Conservation (phyloP, 1,139 yeast genomes). For the Oligophagozyma castellii region DNA sequence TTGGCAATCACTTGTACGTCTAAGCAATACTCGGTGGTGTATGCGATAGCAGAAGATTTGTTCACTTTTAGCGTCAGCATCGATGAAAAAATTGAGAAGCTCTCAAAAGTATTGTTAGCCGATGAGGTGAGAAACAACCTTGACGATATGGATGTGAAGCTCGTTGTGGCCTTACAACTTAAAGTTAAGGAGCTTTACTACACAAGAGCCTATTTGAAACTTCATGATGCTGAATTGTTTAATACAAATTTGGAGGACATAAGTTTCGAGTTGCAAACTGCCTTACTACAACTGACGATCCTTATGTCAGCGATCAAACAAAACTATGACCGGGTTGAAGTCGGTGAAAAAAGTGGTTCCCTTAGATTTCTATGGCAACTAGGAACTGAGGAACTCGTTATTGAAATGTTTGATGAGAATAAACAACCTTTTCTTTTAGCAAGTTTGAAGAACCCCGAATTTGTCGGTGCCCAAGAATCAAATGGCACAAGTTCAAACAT, state of each 20-base stretch:
- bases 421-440: slow-evolving; percentile 55
- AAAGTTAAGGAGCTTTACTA: slow-evolving; percentile 19
- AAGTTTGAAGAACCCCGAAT: slow-evolving; percentile 50
- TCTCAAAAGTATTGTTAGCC: slow-evolving; percentile 39
- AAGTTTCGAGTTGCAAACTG: slow-evolving; percentile 44
- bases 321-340: slow-evolving; percentile 31
- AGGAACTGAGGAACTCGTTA: slow-evolving; percentile 53
- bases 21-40: slow-evolving; percentile 56
- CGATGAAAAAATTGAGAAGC: slow-evolving; percentile 41
- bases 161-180: slow-evolving; percentile 19
- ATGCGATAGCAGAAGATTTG: slow-evolving; percentile 49
- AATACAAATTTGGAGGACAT: slow-evolving; percentile 28
- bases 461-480: slow-evolving; percentile 41
- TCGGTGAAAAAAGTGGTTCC: slow-evolving; percentile 25
- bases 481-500: slow-evolving; percentile 51
- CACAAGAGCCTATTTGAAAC: slow-evolving; percentile 19
- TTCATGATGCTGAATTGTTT: slow-evolving; percentile 16
- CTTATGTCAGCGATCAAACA: slow-evolving; percentile 55
- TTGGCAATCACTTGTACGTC: slow-evolving; percentile 61
- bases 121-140: slow-evolving; percentile 24
- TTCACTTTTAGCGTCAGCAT: slow-evolving; percentile 46
- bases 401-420: slow-evolving; percentile 51
- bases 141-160: slow-evolving; percentile 24
- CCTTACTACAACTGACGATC: slow-evolving; percentile 45
- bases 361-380: slow-evolving; percentile 42